Evolutionary conservation across 1,139 yeast genomes (phyloP).

Genomic region (Yamadazyma triangularis): DNA sequence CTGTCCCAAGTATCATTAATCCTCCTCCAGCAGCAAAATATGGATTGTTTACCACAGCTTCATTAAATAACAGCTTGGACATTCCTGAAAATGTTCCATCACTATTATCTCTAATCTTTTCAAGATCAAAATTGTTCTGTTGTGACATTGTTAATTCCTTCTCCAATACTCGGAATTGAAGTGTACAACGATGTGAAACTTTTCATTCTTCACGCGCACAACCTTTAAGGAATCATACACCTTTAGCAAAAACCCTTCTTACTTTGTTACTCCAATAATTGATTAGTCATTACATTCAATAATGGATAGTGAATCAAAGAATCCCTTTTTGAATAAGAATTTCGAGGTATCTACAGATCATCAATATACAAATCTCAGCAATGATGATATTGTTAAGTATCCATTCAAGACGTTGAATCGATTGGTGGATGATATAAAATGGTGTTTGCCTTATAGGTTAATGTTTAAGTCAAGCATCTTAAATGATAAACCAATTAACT

Average conservation of each 20-base stretch:
- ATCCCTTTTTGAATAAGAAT: too few species aligned
- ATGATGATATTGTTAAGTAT: constrained; percentile 11
- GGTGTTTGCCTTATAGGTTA: constrained; percentile 28
- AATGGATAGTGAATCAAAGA: too few species aligned
- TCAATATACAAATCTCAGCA: constrained; percentile 9
- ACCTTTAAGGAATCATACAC: too few species aligned
- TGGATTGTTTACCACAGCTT: constrained; percentile 70
- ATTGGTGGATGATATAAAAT: constrained; percentile 58
- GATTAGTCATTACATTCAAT: too few species aligned
- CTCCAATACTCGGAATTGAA: too few species aligned
- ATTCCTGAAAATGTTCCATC: constrained; percentile 39
- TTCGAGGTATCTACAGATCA: too few species aligned
- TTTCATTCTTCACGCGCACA: too few species aligned
- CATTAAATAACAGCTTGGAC: constrained; percentile 39
- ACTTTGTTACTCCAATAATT: too few species aligned
- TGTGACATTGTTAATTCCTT: too few species aligned
- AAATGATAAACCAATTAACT: constrained; percentile 29
- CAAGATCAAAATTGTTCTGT: constrained; percentile 24
- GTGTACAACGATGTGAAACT: too few species aligned
- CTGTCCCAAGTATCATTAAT: constrained; percentile 87
- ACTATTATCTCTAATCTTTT: constrained; percentile 30
- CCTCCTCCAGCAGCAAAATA: constrained; percentile 98
- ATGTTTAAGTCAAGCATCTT: constrained; percentile 22
- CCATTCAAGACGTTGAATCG: constrained; percentile 65
- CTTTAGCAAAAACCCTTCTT: too few species aligned